Evolutionary conservation across 2,329 filamentous ascomycete species (phyloP), one percentile per base, ranked within the genome.

Genomic region (Trichophyton verrucosum): DNA sequence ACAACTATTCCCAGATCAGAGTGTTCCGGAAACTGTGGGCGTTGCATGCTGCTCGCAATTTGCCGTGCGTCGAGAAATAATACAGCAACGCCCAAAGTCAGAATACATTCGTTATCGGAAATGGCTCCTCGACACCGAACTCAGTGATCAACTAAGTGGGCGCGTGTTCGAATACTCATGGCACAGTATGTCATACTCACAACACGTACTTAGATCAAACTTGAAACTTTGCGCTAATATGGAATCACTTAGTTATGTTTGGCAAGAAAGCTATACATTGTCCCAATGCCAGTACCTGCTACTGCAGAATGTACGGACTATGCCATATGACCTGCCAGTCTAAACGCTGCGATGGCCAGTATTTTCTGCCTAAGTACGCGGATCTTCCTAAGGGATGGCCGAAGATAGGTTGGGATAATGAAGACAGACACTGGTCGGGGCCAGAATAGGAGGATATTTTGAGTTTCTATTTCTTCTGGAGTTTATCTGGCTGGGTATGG

Each of bases 11-110:
- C 77, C 77, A 1, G 68, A 72, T 46, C 72, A 74, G 42, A 70
- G 73, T 2, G 71, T 79, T 15, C 77, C 77, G 1, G 65, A 72
- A n/a, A 77, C 83, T 0, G 75, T 86, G 0, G 78, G 81, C 1
- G 82, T 85, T 64, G 80, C 83, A 2, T 86, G 83, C 68, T 86
- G 84, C 67, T 82, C 81, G 1, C 84, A 86, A 65, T 86, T 86
- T 66, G 84, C 83, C 3, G 71, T 86, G 2, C 82, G 80, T 4
- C 72, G 78, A 1, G 81, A 84, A 51, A 77, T 81, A 3, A 82
- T 86, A 60, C 78, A 74, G 8, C 73, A 77, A 1, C 77, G 81
- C 33, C 81, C 81, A 1, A 75, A 77, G 58, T 74, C 77, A 22
- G 76, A 79, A 49, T 86, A 81, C 66, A 72, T 82, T 20, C 80